phyloP scores from a whole-genome alignment of 495 filamentous ascomycete genomes.

The Penicillium crystallinum region DNA sequence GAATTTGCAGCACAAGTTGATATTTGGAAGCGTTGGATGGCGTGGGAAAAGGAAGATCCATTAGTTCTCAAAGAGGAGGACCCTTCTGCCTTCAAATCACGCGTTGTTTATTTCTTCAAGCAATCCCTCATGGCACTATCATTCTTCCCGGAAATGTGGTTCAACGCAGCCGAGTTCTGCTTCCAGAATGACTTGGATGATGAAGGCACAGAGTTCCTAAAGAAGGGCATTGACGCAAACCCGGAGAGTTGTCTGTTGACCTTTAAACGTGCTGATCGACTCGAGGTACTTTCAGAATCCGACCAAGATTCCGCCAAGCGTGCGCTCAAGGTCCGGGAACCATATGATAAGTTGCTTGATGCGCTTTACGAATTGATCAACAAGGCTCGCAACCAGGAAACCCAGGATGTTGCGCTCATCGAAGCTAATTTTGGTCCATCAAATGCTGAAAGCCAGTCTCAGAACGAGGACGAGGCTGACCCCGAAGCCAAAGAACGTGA shows the following conservation, averaged over 20 bases:
- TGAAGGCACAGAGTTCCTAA: slow-evolving; percentile 72
- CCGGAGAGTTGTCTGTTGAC: slow-evolving; percentile 88
- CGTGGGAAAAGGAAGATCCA: slow-evolving; percentile 90
- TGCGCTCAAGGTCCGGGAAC: slow-evolving; percentile 68
- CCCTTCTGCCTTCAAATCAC: slow-evolving; percentile 59
- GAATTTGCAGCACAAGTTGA: slow-evolving; percentile 84
- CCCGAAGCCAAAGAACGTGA: slow-evolving; percentile 52
- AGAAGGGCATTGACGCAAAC: slow-evolving; percentile 78
- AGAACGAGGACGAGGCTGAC: slow-evolving; percentile 61
- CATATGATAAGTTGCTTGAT: slow-evolving; percentile 78
- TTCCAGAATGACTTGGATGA: slow-evolving; percentile 66
- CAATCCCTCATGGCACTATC: slow-evolving; percentile 89
- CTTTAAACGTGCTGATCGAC: slow-evolving; percentile 79
- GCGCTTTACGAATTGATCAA: slow-evolving; percentile 75
- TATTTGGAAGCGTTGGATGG: slow-evolving; percentile 88
- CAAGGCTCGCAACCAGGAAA: slow-evolving; percentile 67
- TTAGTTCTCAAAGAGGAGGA: slow-evolving; percentile 80
- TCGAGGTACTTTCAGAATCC: slow-evolving; percentile 65
- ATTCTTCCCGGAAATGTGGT: slow-evolving; percentile 95
- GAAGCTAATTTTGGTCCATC: slow-evolving; percentile 51
- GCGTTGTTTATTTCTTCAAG: slow-evolving; percentile 85
- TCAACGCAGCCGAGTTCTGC: slow-evolving; percentile 90
- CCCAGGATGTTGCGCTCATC: slow-evolving; percentile 62
- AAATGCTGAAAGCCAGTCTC: slow-evolving; percentile 38
- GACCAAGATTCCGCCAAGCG: slow-evolving; percentile 66